Base-by-base conservation (phyloP, 2,329 filamentous ascomycete genomes). In the Aspergillus sp. region DNA sequence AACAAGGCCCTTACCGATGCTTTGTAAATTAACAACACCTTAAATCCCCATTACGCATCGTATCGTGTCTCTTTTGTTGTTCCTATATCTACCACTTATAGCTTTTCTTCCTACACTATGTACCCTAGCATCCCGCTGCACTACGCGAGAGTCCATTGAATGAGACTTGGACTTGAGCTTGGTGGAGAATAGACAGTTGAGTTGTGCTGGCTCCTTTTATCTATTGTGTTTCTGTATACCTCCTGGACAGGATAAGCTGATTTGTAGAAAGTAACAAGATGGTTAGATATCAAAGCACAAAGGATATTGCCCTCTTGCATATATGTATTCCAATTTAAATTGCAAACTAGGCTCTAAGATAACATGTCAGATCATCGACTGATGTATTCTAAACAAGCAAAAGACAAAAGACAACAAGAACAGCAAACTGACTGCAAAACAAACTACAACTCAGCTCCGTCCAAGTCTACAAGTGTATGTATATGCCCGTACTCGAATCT, bases 1-100 rank as follows among this genome's bases (percentile, higher is more conserved):
- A 99, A 99, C 91, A 99, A 98, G 89, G 88, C 96, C 77, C 90
- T 99, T 75, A 93, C 86, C 70, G 95, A 99, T 81, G 85, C 89
- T 79, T 84, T 99, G 90, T 99, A 96, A 90, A 92, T 77, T 74
- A 55, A 15, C 40, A 33, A 43, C n/a, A 9, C 6, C 39, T 17
- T 37, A 52, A 12, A 12, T 17, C 31, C 27, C 11, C 3, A 35
- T 53, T 45, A 46, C 27, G 24, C 51, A 55, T 39, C 41, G 27
- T 68, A n/a, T 12, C 37, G 37, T 66, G 67, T 66, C 65, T 66
- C 49, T 27, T 51, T 46, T 56, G 44, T 48, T 51, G 53, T 49
- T 37, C 49, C 39, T 40, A 55, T 50, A 52, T 56, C 49, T 48
- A 43, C 52, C 39, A 45, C 37, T 31, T 51, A 41, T 47, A 35